phyloP scores from a whole-genome alignment of 495 filamentous ascomycete genomes.

The Astrocystis sublimbata region DNA sequence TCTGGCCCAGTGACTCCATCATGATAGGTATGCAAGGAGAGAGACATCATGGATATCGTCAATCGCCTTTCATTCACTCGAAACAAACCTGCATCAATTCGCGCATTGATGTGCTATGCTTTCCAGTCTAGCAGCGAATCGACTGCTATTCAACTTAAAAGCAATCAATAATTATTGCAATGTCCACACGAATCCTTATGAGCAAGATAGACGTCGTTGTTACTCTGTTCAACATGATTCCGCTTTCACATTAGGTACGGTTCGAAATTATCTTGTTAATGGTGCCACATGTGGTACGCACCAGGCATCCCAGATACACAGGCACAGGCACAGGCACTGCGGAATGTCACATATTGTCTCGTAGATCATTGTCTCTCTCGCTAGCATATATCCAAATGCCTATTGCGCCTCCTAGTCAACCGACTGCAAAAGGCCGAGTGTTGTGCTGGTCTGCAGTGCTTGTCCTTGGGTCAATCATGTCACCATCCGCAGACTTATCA shows the following conservation, averaged over 20 bases:
- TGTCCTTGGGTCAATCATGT: not conserved
- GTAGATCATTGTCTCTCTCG: not conserved
- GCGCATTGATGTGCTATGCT: not conserved
- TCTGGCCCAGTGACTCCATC: not conserved
- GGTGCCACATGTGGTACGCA: too few relatives aligned
- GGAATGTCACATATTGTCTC: not conserved
- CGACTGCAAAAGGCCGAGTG: not conserved
- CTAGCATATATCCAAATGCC: not conserved
- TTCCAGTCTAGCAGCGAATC: not conserved
- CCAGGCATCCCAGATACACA: too few relatives aligned
- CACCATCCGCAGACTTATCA: not conserved
- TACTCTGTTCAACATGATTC: too few relatives aligned
- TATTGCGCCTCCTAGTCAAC: not conserved
- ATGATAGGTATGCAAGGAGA: too few relatives aligned
- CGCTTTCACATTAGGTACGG: too few relatives aligned
- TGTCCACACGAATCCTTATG: too few relatives aligned
- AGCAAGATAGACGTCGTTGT: not conserved
- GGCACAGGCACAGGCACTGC: not conserved
- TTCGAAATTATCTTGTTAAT: too few relatives aligned
- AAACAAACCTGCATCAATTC: not conserved
- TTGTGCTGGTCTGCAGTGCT: not conserved
- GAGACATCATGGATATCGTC: not conserved
- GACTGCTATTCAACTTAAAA: not conserved
- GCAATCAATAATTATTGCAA: too few relatives aligned
- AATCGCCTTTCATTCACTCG: not conserved